These are phyloP conservation scores for Wickerhamia fluorescens DNA, from an alignment of 805 yeast genomes.

Conservation along the genomic window DNA sequence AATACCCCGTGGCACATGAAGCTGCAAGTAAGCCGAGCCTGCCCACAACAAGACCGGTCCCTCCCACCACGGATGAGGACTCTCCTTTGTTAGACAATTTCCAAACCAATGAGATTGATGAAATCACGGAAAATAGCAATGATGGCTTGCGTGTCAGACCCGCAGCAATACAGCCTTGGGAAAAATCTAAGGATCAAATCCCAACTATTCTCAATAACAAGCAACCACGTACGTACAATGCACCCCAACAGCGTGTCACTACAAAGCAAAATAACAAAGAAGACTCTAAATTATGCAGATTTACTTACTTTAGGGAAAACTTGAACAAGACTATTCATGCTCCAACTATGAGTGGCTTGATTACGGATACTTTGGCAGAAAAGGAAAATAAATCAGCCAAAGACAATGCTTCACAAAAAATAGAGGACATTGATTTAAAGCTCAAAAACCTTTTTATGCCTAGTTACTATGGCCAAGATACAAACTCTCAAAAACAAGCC, in stretches of 20 bases:
- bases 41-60: conserved; percentile 5
- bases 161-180: conserved; percentile 71
- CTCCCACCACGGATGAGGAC: conserved; percentile 9
- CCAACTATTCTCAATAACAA: conserved; percentile 21
- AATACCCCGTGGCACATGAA: conserved; percentile 18
- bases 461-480: conserved; percentile 22
- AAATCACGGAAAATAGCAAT: conserved; percentile 32
- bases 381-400: neutral
- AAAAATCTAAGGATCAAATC: conserved; percentile 23
- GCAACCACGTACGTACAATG: conserved; percentile 1
- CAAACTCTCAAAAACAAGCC: neutral
- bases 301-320: conserved; percentile 89
- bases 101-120: conserved; percentile 25
- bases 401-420: conserved; percentile 1
- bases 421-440: conserved; percentile 14
- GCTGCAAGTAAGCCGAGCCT: conserved; percentile 3
- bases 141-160: conserved; percentile 57
- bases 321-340: conserved; percentile 85
- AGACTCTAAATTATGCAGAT: conserved; percentile 43
- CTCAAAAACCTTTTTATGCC: conserved; percentile 60
- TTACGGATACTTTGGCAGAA: conserved; percentile 2
- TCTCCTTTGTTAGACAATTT: conserved; percentile 24
- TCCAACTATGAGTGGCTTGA: conserved; percentile 75
- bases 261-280: neutral
- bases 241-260: conserved; percentile 1